These are phyloP conservation scores for Pezizomycotina sp. DNA, from an alignment of 2,329 filamentous ascomycete species.

Conservation along the genomic window DNA sequence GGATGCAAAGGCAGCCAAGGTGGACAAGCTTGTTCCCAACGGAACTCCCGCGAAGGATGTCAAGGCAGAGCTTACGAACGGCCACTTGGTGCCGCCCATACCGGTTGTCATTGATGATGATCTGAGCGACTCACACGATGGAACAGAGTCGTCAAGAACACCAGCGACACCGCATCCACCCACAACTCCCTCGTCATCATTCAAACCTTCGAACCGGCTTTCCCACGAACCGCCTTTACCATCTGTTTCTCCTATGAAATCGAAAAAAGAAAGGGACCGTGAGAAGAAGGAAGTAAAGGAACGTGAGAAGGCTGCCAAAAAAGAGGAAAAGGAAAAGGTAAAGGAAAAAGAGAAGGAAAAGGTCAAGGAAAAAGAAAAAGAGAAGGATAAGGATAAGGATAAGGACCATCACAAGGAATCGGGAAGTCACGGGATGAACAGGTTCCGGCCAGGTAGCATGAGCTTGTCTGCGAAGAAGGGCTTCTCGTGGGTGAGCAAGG, in stretches of 20 bases:
- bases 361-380: slow-evolving; percentile 11
- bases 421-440: slow-evolving; percentile 12
- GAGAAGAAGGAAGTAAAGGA: slow-evolving; percentile 21
- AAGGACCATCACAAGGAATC: slow-evolving; percentile 16
- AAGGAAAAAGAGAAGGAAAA: slow-evolving; percentile 16
- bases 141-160: slow-evolving; percentile 15
- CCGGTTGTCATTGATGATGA: slow-evolving; percentile 11
- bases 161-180: slow-evolving; percentile 17
- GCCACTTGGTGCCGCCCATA: slow-evolving; percentile 18
- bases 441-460: slow-evolving; percentile 15
- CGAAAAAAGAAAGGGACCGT: slow-evolving; percentile 21
- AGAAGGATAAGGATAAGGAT: slow-evolving; percentile 1
- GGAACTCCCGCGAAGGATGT: slow-evolving; percentile 21
- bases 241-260: slow-evolving; percentile 19
- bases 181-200: slow-evolving; percentile 15
- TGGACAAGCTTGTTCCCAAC: slow-evolving; percentile 20
- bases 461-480: slow-evolving; percentile 10
- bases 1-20: slow-evolving; percentile 16
- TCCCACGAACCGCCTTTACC: slow-evolving; percentile 15
- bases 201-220: slow-evolving; percentile 7
- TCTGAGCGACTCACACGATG: slow-evolving; percentile 19
- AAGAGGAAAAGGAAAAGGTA: slow-evolving; percentile 18
- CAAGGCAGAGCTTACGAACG: slow-evolving; percentile 15
- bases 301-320: slow-evolving; percentile 20
- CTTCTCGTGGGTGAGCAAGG: slow-evolving; percentile 13